Percentiles rank a stretch among this genome's conserved stretches.
phyloP scores from a whole-genome alignment of 495 filamentous ascomycete genomes.

The Neurospora tetraspora region DNA sequence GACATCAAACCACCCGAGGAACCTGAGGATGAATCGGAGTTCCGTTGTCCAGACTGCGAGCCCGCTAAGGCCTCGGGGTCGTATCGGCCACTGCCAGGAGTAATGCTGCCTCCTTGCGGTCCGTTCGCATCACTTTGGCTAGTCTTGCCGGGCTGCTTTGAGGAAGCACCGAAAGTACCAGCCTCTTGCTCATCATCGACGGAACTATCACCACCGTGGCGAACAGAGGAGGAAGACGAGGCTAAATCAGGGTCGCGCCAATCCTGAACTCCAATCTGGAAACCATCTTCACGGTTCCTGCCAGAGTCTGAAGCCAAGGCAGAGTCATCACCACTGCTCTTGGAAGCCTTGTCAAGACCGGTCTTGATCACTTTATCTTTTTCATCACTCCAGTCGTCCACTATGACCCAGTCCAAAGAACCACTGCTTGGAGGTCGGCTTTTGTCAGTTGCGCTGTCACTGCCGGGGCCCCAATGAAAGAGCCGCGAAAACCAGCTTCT shows the following conservation, averaged over 20 bases:
- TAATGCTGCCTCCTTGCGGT: slow-evolving; percentile 59
- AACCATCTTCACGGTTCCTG: slow-evolving; percentile 48
- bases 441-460: slow-evolving; percentile 36
- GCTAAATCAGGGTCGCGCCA: slow-evolving; percentile 84
- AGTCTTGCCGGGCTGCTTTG: slow-evolving; percentile 22
- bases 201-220: slow-evolving; percentile 2
- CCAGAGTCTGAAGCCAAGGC: slow-evolving; percentile 7
- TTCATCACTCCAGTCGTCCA: slow-evolving; percentile 58
- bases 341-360: slow-evolving; percentile 22
- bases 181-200: slow-evolving; percentile 3
- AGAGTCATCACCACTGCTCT: slow-evolving; percentile 13
- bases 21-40: slow-evolving; percentile 11
- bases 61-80: slow-evolving; percentile 17
- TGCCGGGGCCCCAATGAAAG: slow-evolving; percentile 34
- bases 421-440: slow-evolving; percentile 73
- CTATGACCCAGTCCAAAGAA: slow-evolving; percentile 66
- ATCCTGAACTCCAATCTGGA: slow-evolving; percentile 87
- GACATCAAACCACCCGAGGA: slow-evolving; percentile 27
- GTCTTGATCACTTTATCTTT: slow-evolving; percentile 27
- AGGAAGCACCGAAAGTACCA: neutral
- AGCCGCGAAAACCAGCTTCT: slow-evolving; percentile 49
- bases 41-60: slow-evolving; percentile 12
- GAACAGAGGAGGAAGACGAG: slow-evolving; percentile 9
- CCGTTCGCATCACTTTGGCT: slow-evolving; percentile 15
- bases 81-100: slow-evolving; percentile 73